Evolutionary conservation across 1,284 basidiomycete species (phyloP), one percentile per base, ranked within the genome.

Genomic region (Sphaerobolus stellatus): DNA sequence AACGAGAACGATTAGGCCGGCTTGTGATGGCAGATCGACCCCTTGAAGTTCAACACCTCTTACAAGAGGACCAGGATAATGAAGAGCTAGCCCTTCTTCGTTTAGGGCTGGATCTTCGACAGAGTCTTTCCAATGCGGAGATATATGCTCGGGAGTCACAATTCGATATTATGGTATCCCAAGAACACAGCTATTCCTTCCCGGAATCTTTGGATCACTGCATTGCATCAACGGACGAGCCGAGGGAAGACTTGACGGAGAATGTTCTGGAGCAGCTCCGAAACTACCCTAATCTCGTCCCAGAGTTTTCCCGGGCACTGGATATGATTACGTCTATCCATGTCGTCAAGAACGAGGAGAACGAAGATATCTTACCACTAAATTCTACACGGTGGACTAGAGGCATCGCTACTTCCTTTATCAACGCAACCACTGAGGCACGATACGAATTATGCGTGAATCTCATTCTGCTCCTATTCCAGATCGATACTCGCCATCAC

Each of bases 1-100:
- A 93, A 67, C 78, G 92, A 52, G 90, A 94, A 67, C 84, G 93
- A 20, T 74, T 88, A 11, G 82, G 84, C 2, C 72, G 75, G 5
- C 68, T 90, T 24, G 80, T 86, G 3, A 70, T 72, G 14, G 83
- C 89, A 64, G 90, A 94, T 66, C 68, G 83, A 40, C 77, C 88
- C 16, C 75, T 93, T 25, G 73, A 75, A 30, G 68, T 87, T 29
- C 80, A 83, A 38, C 72, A 79, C 48, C 51, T 61, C 25, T 58
- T 71, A 2, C 48, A 43, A 24, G 34, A 49, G 22, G 45, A 29
- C 2, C 31, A 54, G 16, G 33, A 38, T 18, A 20, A 36, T 40
- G 16, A 25, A 18, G 33, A 41, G 14, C 30, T 40, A 29, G 30
- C 45, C 16, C 67, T 88, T 27, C 71, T 90, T 44, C 76, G 77